Base-by-base conservation (phyloP, 2,329 filamentous ascomycete genomes). In the Xylaria sp. region DNA sequence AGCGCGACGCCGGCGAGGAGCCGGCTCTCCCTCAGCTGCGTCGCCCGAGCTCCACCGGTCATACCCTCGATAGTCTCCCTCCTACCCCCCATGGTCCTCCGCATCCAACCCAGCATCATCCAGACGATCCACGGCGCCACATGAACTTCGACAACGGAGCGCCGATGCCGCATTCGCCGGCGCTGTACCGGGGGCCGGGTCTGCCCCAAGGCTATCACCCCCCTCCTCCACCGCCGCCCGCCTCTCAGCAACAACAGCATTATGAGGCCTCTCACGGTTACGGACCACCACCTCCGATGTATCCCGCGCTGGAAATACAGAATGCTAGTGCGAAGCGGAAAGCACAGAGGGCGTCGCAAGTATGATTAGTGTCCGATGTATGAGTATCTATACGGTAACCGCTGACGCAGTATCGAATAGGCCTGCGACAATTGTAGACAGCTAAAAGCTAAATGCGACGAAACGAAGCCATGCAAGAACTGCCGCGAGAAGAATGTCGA, bases 401-500 rank as follows among this genome's bases (percentile, higher is more conserved):
- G 74, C 73, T 62, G 58, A 68, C 59, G 63, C 68, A 33, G 65
- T 41, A 11, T 64, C 19, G 17, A 4, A 13, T 60, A 96, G 89
- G 95, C 95, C 37, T 99, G 95, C 76, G 93, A 96, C 72, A 91
- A 90, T 75, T 97, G 93, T 77, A 88, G 93, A 60, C 85, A 90
- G 63, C 84, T 94, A 38, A 97, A 96, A 76, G 92, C 92, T 13
- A 96, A 96, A 77, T 97, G 93, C 74, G 92, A 96, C 70, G 93
- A 97, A 79, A 88, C 88, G 10, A 88, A 90, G 67, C 93, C 90
- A 1, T 90, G 90, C 70, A 94, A 92, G 73, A 92, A 89, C 70
- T 99, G 95, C 75, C 90, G 90, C 70, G 93, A 98, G 68, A 96
- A 96, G 74, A 88, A 85, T 67, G 83, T 92, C 31, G 84, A 88